Evolutionary conservation across 2,329 filamentous ascomycete species (phyloP).

Genomic region (Triangularia setosa): DNA sequence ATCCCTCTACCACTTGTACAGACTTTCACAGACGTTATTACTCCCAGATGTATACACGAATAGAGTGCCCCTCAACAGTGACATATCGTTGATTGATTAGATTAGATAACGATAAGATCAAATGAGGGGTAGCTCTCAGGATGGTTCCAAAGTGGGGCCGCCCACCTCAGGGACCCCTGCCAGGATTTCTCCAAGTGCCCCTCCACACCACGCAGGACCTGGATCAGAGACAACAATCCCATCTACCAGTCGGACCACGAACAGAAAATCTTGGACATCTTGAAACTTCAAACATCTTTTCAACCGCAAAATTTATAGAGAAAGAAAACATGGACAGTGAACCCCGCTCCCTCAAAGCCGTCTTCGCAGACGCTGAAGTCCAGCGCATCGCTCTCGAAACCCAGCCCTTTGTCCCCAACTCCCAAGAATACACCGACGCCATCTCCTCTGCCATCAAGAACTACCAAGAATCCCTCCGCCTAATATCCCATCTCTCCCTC

Average conservation of each 20-base stretch:
- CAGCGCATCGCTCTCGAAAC: conserved; percentile 57
- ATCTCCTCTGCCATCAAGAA: conserved; percentile 63
- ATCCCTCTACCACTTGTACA: neutral
- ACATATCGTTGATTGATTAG: neutral
- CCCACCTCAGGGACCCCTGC: neutral
- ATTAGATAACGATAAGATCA: conserved; percentile 1
- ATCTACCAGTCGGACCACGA: neutral
- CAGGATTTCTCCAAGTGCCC: neutral
- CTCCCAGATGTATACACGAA: neutral
- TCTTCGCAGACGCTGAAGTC: conserved; percentile 49
- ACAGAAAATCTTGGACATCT: neutral
- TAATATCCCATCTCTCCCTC: conserved; percentile 67
- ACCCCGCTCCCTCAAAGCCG: conserved; percentile 47
- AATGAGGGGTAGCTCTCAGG: neutral
- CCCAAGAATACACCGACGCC: conserved; percentile 62
- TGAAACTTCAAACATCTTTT: neutral
- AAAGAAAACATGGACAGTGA: conserved; percentile 36
- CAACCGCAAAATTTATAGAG: neutral
- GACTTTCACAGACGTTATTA: neutral
- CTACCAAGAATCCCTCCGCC: conserved; percentile 69
- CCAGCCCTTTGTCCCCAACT: conserved; percentile 59
- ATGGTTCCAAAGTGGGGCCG: neutral
- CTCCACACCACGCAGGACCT: neutral
- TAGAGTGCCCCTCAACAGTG: neutral
- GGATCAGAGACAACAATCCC: neutral